Evolutionary conservation across 1,284 basidiomycete genomes (phyloP).

Genomic region (Sporisorium scitamineum): DNA sequence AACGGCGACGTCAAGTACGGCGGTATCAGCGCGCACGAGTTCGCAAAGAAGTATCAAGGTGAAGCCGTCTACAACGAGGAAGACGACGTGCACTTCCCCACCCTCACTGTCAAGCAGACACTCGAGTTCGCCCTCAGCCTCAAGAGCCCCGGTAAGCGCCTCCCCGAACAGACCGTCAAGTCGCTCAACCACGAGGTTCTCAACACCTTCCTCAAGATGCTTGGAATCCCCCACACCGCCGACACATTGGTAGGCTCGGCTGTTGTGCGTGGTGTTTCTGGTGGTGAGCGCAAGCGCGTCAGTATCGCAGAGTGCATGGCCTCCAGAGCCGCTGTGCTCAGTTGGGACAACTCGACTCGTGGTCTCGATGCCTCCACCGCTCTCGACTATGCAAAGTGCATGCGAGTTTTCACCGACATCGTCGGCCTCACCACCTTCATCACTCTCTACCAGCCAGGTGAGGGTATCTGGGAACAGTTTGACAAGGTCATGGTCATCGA

Average conservation of each 20-base stretch:
- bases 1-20: conserved; percentile 67
- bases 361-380: conserved; percentile 60
- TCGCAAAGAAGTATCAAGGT: conserved; percentile 56
- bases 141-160: conserved; percentile 59
- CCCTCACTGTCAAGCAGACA: conserved; percentile 58
- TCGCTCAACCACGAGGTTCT: conserved; percentile 47
- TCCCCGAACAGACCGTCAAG: conserved; percentile 31
- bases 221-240: conserved; percentile 53
- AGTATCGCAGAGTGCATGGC: conserved; percentile 68
- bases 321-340: conserved; percentile 65
- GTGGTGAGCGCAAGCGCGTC: conserved; percentile 61
- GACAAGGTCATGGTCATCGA: conserved; percentile 75
- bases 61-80: conserved; percentile 59
- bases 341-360: conserved; percentile 71
- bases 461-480: conserved; percentile 73
- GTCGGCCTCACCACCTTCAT: conserved; percentile 53
- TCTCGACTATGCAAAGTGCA: conserved; percentile 61
- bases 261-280: conserved; percentile 70
- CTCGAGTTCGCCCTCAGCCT: conserved; percentile 58
- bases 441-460: conserved; percentile 74
- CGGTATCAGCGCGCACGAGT: conserved; percentile 74
- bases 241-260: conserved; percentile 59
- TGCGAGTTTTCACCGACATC: conserved; percentile 70
- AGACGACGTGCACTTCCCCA: conserved; percentile 55
- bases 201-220: conserved; percentile 66